Conservation (phyloP, 108 stramenopile species). For the Nannochloropsis gaditana region DNA sequence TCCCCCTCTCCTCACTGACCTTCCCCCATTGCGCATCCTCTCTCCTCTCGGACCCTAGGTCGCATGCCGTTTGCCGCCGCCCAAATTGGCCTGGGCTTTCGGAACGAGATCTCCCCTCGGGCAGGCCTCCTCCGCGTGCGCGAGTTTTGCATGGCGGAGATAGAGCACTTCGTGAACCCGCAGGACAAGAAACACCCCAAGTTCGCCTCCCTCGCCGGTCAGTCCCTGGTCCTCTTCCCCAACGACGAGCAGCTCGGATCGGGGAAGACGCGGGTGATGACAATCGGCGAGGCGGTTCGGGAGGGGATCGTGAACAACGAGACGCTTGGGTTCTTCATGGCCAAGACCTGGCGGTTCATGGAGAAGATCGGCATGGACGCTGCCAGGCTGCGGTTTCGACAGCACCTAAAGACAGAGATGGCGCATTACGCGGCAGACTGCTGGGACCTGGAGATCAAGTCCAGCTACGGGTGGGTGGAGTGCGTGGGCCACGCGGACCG, state of each 20-base stretch:
- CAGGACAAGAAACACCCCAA: constrained; percentile 91
- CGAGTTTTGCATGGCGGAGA: constrained; percentile 99
- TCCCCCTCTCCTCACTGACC: background rate
- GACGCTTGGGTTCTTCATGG: constrained; percentile 99
- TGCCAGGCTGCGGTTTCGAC: constrained; percentile 84
- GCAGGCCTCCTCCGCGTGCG: constrained; percentile 94
- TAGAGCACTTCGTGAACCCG: constrained; percentile 99
- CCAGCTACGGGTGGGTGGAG: constrained; percentile 97
- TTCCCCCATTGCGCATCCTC: background rate
- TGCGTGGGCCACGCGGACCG: constrained; percentile 99
- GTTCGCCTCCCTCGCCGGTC: constrained; percentile 73
- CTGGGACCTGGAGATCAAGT: constrained; percentile 99
- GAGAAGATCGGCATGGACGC: constrained; percentile 95
- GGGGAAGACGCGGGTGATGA: constrained; percentile 80
- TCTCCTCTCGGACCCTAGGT: background rate
- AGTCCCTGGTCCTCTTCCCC: constrained; percentile 75
- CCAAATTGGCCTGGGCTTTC: constrained; percentile 96
- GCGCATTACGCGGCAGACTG: constrained; percentile 99
- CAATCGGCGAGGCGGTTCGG: constrained; percentile 83
- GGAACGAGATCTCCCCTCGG: constrained; percentile 98
- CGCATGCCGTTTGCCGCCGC: constrained; percentile 95
- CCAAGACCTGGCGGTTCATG: constrained; percentile 93
- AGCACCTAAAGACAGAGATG: constrained; percentile 99
- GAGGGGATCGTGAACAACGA: constrained; percentile 94
- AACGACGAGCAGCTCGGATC: constrained; percentile 91